phyloP scores from a whole-genome alignment of 257 asterid genomes.

The Solanum dulcamara region DNA sequence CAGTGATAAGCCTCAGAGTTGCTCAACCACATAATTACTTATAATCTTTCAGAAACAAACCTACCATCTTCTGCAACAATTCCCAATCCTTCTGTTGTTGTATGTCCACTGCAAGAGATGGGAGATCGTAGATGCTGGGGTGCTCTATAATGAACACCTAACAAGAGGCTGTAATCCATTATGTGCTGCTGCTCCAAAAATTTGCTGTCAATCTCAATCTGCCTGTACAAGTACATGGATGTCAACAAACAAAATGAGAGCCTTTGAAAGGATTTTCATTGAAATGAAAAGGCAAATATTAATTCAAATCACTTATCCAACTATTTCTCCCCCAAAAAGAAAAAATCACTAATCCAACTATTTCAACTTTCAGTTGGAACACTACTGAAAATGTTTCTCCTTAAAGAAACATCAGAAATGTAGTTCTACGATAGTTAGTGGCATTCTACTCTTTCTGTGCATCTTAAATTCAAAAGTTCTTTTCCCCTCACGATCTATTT shows the following conservation, averaged over 20 bases:
- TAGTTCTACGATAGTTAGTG: background rate
- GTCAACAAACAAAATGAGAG: background rate
- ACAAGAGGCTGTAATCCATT: slow-evolving; percentile 94
- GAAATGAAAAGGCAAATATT: background rate
- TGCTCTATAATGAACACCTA: slow-evolving; percentile 92
- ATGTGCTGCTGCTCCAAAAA: slow-evolving; percentile 87
- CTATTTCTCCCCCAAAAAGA: background rate
- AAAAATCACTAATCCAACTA: background rate
- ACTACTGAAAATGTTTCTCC: background rate
- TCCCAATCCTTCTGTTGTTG: slow-evolving; percentile 51
- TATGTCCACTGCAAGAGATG: slow-evolving; percentile 36
- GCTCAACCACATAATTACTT: background rate
- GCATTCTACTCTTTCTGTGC: background rate
- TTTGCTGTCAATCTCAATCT: slow-evolving; percentile 78
- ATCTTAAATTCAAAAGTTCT: background rate
- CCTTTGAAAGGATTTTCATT: background rate
- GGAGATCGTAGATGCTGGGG: slow-evolving; percentile 76
- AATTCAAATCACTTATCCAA: background rate
- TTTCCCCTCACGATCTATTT: background rate
- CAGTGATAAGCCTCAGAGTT: background rate
- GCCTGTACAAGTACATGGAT: slow-evolving; percentile 37
- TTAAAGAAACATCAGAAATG: background rate
- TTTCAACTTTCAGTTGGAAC: background rate
- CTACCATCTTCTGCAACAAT: slow-evolving; percentile 89
- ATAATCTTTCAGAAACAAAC: background rate